Evolutionary conservation across 352 stramenopile genomes (phyloP), one percentile per base, ranked within the genome.

Genomic region (Phytophthora pluvialis): DNA sequence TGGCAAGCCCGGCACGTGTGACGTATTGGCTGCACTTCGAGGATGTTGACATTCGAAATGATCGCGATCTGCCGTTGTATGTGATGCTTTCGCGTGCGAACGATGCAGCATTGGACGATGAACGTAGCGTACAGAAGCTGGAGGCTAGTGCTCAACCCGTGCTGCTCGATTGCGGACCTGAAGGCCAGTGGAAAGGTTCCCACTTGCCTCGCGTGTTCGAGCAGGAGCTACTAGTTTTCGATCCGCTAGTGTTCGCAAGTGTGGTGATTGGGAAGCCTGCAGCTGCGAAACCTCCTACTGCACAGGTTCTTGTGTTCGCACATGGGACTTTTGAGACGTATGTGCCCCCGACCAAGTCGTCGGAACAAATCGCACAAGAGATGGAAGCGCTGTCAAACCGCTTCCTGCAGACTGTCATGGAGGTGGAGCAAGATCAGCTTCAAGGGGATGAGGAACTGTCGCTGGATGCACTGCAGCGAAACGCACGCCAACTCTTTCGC

Each of bases 251-350:
- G 29, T 89, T 86, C 43, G 42, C 57, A 10, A 86, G 80, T 3
- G 60, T 93, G 40, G 62, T 64, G 31, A 80, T 93, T 28, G 78
- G 75, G 33, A 93, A 93, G 38, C 84, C 82, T 3, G 81, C 81
- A 4, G 71, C 69, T 9, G 78, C 78, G 2, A 84, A 81, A 28
- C 84, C 84, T 5, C 81, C 80, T 26, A 88, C 61, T 3, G 70
- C 73, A 4, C 50, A 83, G 13, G 65, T 74, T 1, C 47, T 87
- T 47, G 60, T 90, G 13, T 81, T 88, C 42, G 76, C 79, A 3
- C 81, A 81, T 52, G 84, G 82, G 50, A 74, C 68, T 13, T 90
- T 91, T 21, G 47, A 81, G 45, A 70, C 82, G 33, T 93, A 88
- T 33, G 32, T 81, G 8, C 76, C 76, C 7, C 79, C 81, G n/a